These are phyloP conservation scores for Melocanna baccifera DNA, from an alignment of 176 grass and related monocot genomes.

Conservation along the genomic window DNA sequence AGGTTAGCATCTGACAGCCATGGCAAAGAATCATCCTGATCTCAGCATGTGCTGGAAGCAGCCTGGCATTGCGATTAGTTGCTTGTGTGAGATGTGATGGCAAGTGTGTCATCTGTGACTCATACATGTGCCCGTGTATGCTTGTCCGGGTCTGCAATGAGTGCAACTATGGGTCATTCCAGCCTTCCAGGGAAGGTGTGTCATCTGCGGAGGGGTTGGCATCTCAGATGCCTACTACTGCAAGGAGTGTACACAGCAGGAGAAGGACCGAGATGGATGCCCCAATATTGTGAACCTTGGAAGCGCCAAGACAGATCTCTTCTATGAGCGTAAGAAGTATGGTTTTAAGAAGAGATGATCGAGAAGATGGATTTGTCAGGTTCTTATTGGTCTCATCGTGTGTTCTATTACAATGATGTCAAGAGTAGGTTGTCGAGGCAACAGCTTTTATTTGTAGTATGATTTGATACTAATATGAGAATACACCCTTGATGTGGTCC, in stretches of 20 bases:
- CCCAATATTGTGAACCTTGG: conserved; percentile 88
- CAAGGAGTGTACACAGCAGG: conserved; percentile 87
- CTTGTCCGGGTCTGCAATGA: conserved; percentile 76
- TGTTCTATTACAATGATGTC: neutral
- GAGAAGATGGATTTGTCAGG: neutral
- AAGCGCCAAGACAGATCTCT: conserved; percentile 83
- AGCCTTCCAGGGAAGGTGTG: conserved; percentile 83
- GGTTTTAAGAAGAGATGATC: conserved; percentile 54
- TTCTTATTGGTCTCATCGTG: neutral
- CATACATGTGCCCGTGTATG: conserved; percentile 68
- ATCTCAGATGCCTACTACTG: conserved; percentile 89
- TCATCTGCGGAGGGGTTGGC: conserved; percentile 75
- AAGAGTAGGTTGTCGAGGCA: neutral
- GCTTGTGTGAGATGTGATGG: conserved; percentile 73
- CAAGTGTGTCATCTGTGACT: conserved; percentile 81
- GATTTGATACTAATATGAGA: neutral
- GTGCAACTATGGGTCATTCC: conserved; percentile 84
- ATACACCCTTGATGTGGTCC: neutral
- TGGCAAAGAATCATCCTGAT: conserved; percentile 88
- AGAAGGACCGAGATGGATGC: conserved; percentile 75
- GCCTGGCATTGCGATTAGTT: conserved; percentile 69
- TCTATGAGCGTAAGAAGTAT: conserved; percentile 69
- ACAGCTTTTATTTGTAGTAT: neutral
- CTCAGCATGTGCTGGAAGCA: conserved; percentile 90
- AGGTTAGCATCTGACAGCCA: conserved; percentile 33